A percentile compares a stretch with the other conserved stretches of the same genome.
phyloP scores from a whole-genome alignment of 768 basidiomycete genomes.

The Rubroboletus pulcherrimus region DNA sequence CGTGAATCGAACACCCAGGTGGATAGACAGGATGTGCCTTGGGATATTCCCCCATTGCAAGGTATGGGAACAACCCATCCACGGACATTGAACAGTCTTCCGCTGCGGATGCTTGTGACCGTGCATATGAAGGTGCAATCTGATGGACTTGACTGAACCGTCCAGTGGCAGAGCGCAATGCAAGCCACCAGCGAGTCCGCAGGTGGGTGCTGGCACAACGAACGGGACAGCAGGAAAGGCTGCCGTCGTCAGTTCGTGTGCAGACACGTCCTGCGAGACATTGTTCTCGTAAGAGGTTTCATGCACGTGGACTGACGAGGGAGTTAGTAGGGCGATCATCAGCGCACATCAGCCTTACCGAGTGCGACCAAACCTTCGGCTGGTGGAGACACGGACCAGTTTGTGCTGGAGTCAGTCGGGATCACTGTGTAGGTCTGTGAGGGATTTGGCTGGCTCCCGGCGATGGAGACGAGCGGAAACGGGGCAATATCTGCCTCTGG shows the following conservation, averaged over 20 bases:
- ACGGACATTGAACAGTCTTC: constrained; percentile 2
- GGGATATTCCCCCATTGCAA: constrained; percentile 5
- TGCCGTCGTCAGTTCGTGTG: neutral
- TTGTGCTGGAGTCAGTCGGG: neutral
- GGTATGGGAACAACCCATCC: constrained; percentile 4
- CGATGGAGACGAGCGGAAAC: no score
- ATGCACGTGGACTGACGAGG: neutral
- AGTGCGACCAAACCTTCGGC: neutral
- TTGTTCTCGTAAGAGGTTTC: neutral
- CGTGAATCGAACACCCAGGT: neutral
- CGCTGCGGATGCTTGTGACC: constrained; percentile 2
- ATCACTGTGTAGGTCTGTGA: neutral
- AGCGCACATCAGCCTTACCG: neutral
- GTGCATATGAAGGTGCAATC: constrained; percentile 10
- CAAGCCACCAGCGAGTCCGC: neutral
- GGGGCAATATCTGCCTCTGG: no score
- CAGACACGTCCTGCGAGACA: neutral
- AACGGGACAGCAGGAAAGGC: neutral
- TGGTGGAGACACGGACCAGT: neutral
- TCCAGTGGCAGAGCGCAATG: constrained; percentile 1
- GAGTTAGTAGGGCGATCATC: neutral
- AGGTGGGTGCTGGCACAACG: neutral
- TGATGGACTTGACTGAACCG: neutral
- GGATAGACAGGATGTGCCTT: constrained; percentile 6
- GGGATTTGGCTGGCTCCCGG: neutral